Base-by-base conservation (phyloP, 148 eudicot species). In the Rhododendron vialii region DNA sequence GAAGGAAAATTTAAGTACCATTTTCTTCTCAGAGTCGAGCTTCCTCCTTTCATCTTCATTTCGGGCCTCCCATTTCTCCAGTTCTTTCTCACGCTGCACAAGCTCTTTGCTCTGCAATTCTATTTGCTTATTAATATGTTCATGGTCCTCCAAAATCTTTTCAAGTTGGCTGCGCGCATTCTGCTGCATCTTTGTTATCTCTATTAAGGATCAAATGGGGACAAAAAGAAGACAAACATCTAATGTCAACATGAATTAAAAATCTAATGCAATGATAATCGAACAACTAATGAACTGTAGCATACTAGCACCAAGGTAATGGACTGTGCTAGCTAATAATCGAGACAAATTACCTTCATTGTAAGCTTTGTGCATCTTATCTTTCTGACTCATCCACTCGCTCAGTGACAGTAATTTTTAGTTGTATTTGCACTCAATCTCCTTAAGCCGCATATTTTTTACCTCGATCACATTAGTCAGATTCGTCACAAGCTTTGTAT, bases 31-130 rank as follows among this genome's bases (percentile, higher is more conserved):
- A 51, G 38, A 87, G n/a, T 80, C 63, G 10, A 95, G 93, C 89
- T 88, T 88, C 75, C 78, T 82, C 55, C 84, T 86, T 83, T 93
- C 93, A 26, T 78, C 81, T 13, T 94, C 93, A 80, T 92, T 92
- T 65, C 80, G 86, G 61, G 90, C 90, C 87, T 94, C 94, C 48
- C 94, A 90, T 57, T 86, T 84, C 82, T 90, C 83, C 90, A 94
- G 69, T 83, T 91, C 90, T 61, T 83, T 83, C 87, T 91, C 92
- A 30, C 69, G 86, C n/a, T 48, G 83, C 77, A 81, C 86, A 33
- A 95, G 90, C 75, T 86, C 69, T 55, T 87, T 82, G 65, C 84
- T 89, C 73, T 74, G 83, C 35, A 78, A 83, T 86, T 92, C 90
- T 14, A 94, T 80, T 45, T 87, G 83, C 82, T 35, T 55, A 82